A percentile compares a stretch with the other conserved stretches of the same genome.
Conservation (phyloP, 176 grass and related monocot species). For the Carex scoparia region DNA sequence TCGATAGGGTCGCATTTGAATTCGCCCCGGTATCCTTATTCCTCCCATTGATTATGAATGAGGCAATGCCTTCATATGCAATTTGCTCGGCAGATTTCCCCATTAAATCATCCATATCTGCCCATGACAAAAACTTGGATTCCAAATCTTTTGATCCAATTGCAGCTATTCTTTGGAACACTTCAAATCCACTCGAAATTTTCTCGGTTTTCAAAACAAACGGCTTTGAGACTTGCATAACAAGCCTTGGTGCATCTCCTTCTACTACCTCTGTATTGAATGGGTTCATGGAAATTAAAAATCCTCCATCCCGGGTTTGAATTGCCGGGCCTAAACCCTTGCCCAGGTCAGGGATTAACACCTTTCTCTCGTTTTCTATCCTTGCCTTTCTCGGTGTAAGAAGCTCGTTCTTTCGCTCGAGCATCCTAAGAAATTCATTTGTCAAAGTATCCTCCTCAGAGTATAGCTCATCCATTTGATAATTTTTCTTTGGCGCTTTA, state of each 20-base stretch:
- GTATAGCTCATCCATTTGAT: conserved; percentile 33
- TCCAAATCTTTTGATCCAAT: conserved; percentile 44
- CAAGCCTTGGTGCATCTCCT: conserved; percentile 49
- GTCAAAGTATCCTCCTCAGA: conserved; percentile 58
- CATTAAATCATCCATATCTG: conserved; percentile 52
- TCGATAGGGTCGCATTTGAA: conserved; percentile 54
- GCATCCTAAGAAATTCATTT: conserved; percentile 68
- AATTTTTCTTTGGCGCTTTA: conserved; percentile 1
- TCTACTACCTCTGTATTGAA: conserved; percentile 42
- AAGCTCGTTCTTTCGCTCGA: conserved; percentile 40
- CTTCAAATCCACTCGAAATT: conserved; percentile 53
- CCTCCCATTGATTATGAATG: conserved; percentile 62
- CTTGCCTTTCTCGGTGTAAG: conserved; percentile 31
- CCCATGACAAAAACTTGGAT: conserved; percentile 40
- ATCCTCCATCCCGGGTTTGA: conserved; percentile 70
- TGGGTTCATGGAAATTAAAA: conserved; percentile 78
- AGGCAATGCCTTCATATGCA: conserved; percentile 83
- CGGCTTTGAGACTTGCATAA: conserved; percentile 76
- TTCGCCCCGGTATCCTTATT: conserved; percentile 52
- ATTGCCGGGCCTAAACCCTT: conserved; percentile 49
- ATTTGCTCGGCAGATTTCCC: conserved; percentile 75
- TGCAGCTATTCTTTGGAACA: conserved; percentile 66
- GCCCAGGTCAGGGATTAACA: conserved; percentile 59
- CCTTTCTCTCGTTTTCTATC: conserved; percentile 16
- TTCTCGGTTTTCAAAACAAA: conserved; percentile 45